phyloP scores from a whole-genome alignment of 495 filamentous ascomycete species.

The Annulohypoxylon moriforme region DNA sequence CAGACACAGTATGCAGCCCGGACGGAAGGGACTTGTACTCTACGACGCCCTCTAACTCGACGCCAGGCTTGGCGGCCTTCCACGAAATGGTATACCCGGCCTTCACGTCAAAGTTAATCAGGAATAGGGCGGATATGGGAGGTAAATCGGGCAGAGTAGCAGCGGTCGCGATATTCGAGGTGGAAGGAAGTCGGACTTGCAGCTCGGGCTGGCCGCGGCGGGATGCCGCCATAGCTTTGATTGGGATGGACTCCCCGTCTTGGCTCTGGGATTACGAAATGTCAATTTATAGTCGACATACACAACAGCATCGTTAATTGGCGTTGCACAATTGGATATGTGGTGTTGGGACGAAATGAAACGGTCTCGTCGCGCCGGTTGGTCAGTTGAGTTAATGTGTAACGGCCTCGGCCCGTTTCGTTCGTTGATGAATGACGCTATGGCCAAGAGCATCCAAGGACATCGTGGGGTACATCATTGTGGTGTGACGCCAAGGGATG shows the following conservation, averaged over 20 bases:
- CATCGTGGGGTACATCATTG: conserved; percentile 7
- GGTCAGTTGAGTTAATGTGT: background rate
- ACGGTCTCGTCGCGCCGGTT: conserved; percentile 21
- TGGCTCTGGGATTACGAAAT: background rate
- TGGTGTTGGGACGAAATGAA: background rate
- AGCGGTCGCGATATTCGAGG: conserved; percentile 40
- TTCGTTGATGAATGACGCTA: conserved; percentile 1
- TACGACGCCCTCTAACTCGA: conserved; percentile 87
- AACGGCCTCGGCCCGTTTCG: conserved; percentile 6
- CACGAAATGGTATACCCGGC: conserved; percentile 88
- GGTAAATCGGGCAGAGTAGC: conserved; percentile 67
- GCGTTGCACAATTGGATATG: conserved; percentile 20
- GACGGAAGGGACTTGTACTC: conserved; percentile 96
- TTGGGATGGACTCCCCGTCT: conserved; percentile 5
- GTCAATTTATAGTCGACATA: background rate
- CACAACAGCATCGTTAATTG: conserved; percentile 6
- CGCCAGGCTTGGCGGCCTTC: conserved; percentile 76
- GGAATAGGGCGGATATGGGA: conserved; percentile 82
- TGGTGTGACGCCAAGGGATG: background rate
- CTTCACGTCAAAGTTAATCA: conserved; percentile 88
- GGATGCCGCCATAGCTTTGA: conserved; percentile 59
- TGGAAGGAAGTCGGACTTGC: conserved; percentile 55
- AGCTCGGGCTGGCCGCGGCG: conserved; percentile 63
- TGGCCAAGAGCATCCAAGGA: conserved; percentile 1
- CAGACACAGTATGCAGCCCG: conserved; percentile 86